Conservation (phyloP, 176 grass and related monocot genomes). For the Oryza longistaminata region DNA sequence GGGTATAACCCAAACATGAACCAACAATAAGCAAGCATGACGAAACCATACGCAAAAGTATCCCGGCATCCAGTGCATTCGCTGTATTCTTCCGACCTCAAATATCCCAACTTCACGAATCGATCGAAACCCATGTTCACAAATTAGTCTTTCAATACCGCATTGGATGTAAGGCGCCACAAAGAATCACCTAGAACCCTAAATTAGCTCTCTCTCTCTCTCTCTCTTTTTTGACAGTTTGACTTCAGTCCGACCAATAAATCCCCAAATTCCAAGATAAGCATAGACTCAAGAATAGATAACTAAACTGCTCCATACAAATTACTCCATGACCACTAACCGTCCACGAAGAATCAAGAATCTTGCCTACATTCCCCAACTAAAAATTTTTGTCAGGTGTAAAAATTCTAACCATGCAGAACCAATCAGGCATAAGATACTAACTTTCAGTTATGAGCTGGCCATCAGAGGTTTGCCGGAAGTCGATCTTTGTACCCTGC, state of each 20-base stretch:
- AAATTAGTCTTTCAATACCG: no score
- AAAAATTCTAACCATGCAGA: conserved; percentile 1
- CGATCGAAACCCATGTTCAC: neutral
- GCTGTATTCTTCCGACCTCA: neutral
- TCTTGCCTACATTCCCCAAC: neutral
- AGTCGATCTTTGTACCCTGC: conserved; percentile 95
- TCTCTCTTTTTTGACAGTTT: neutral
- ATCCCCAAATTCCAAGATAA: neutral
- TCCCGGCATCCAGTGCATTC: neutral
- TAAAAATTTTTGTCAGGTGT: neutral
- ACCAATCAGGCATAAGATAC: neutral
- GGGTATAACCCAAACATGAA: no score
- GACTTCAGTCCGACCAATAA: conserved; percentile 25
- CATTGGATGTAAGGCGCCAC: neutral
- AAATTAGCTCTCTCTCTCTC: neutral
- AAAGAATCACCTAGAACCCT: conserved; percentile 5
- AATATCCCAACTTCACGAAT: neutral
- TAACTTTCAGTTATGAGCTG: conserved; percentile 92
- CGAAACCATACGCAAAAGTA: neutral
- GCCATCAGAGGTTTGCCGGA: conserved; percentile 83
- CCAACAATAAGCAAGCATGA: neutral
- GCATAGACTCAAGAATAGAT: neutral
- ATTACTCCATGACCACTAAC: neutral
- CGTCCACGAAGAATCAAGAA: conserved; percentile 9
- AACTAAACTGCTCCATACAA: conserved; percentile 20